Conservation (phyloP, 2,329 filamentous ascomycete genomes). For the Pseudocercospora fuligena region DNA sequence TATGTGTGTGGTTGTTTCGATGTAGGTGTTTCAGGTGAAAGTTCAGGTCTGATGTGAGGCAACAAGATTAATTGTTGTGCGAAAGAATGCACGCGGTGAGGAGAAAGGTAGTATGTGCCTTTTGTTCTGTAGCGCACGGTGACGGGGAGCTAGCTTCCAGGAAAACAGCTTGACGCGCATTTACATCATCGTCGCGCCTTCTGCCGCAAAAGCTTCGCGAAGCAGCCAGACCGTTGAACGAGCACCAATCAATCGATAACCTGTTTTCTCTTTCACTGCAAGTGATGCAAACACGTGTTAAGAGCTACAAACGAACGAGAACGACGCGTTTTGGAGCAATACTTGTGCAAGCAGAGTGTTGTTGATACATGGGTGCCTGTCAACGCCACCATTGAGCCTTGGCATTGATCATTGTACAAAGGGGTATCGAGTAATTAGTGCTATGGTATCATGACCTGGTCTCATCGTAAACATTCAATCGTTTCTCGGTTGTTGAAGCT, state of each 20-base stretch:
- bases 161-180: neutral
- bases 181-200: neutral
- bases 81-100: constrained; percentile 1
- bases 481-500: neutral
- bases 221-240: neutral
- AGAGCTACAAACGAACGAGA: neutral
- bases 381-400: neutral
- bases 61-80: constrained; percentile 1
- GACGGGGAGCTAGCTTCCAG: neutral
- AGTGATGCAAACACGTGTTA: neutral
- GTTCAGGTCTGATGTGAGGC: neutral
- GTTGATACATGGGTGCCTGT: neutral
- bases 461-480: neutral
- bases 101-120: neutral
- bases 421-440: neutral
- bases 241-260: neutral
- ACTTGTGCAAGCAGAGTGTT: neutral
- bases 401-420: neutral
- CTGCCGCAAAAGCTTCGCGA: neutral
- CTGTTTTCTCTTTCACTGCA: constrained; percentile 4
- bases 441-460: neutral
- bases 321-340: neutral
- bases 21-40: neutral
- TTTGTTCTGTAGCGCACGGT: neutral
- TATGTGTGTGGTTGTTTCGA: constrained; percentile 5